Base-by-base conservation (phyloP, 208 protist species). In the Crithidia acanthocephali region DNA sequence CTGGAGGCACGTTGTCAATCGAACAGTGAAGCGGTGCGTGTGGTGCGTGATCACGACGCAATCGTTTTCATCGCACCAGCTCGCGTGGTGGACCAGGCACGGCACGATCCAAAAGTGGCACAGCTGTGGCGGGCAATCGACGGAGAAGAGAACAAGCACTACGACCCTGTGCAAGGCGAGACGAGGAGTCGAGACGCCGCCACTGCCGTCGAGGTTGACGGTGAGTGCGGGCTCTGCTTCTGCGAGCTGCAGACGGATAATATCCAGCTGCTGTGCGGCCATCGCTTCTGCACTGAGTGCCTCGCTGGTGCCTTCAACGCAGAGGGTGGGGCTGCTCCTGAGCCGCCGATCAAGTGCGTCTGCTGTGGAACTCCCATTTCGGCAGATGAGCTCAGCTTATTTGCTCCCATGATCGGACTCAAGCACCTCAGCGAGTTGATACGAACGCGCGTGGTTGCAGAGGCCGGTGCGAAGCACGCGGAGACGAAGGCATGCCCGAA, bases 401-500 rank as follows among this genome's bases (percentile, higher is more conserved):
- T 35, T 40, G 61, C 61, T 2, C 44, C 61, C 13, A 8, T 4
- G 47, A 22, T 2, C 0, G 61, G 61, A 3, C 18, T 45, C 11
- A 52, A 42, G 48, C 47, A 47, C 15, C 28, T 67, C n/a, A 47
- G 45, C 20, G 48, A 52, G 47, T 13, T 57, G 15, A 5, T 30
- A 5, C 61, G 61, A 13, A 23, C 61, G 47, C 47, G 33, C 18
- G 11, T 55, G 44, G 22, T 67, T 2, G 48, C 15, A 20, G 28
- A 52, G 16, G 61, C 47, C 0, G 28, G 11, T 2, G 11, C 5
- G 7, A 16, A 40, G 1, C n/a, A 22, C 18, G 27, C 23, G 10
- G 61, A 67, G 61, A 8, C 30, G 47, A 67, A 67, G 20, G 63
- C 9, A 18, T 69, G 63, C 35, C 63, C 63, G 5, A 69, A 69